These are phyloP conservation scores for Adiantum capillusveneris DNA, from an alignment of 75 land plant genomes.

Conservation along the genomic window DNA sequence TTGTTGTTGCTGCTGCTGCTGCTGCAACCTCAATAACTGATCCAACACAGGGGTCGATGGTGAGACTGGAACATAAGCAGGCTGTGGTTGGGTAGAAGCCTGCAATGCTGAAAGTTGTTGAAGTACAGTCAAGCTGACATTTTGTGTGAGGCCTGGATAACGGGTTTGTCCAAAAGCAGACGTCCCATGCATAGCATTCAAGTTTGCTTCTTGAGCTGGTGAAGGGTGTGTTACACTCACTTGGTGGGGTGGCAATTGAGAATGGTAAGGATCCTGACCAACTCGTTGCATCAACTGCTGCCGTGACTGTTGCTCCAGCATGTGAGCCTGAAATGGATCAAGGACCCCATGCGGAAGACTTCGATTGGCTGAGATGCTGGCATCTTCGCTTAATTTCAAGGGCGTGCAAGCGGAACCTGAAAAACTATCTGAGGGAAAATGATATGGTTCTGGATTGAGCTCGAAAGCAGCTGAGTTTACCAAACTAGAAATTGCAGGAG, in stretches of 20 bases:
- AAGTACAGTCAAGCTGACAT: conserved; percentile 32
- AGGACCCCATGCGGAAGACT: neutral
- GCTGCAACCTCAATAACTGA: conserved; percentile 52
- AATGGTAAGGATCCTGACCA: conserved; percentile 1
- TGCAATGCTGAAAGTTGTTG: conserved; percentile 36
- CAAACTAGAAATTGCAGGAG: neutral
- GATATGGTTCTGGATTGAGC: neutral
- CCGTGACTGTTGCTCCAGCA: conserved; percentile 1
- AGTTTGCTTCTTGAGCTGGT: conserved; percentile 18
- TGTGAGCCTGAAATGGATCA: conserved; percentile 2
- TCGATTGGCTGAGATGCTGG: neutral
- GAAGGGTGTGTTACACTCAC: conserved; percentile 7
- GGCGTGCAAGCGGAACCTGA: neutral
- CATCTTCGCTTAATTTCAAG: neutral
- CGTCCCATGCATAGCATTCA: conserved; percentile 27
- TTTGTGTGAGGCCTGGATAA: conserved; percentile 46
- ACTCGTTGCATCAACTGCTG: neutral
- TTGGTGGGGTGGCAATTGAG: neutral
- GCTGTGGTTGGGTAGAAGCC: conserved; percentile 38
- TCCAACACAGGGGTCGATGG: conserved; percentile 54
- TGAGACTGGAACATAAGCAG: conserved; percentile 41
- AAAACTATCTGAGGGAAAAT: neutral
- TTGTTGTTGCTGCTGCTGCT: conserved; percentile 46
- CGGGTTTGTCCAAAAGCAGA: conserved; percentile 26
- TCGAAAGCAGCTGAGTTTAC: neutral